Conservation (phyloP, 2,329 filamentous ascomycete species). For the Trichoderma koningiopsis region DNA sequence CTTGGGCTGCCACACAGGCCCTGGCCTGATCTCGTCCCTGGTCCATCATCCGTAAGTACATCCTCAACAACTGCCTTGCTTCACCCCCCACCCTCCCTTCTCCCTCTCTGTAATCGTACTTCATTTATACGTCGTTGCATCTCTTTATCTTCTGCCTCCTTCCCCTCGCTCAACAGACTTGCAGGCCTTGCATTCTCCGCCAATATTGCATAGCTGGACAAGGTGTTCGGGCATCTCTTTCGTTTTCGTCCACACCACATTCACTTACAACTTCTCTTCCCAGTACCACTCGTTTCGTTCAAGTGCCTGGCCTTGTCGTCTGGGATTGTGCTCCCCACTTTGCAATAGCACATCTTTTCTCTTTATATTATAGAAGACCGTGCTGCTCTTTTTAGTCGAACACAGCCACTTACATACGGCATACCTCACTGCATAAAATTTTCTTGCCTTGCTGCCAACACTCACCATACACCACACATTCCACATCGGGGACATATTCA, state of each 20-base stretch:
- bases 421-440: neutral
- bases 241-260: slow-evolving; percentile 21
- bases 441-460: neutral
- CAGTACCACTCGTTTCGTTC: slow-evolving; percentile 4
- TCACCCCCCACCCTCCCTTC: slow-evolving; percentile 15
- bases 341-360: neutral
- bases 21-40: slow-evolving; percentile 15
- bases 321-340: neutral
- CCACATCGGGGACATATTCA: neutral
- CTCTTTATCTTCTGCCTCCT: slow-evolving; percentile 21
- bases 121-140: slow-evolving; percentile 18
- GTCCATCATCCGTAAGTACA: slow-evolving; percentile 13
- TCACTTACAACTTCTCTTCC: slow-evolving; percentile 26
- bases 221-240: slow-evolving; percentile 19
- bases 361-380: slow-evolving; percentile 2
- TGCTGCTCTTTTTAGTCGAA: neutral
- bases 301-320: neutral
- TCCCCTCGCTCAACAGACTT: slow-evolving; percentile 6
- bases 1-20: slow-evolving; percentile 20
- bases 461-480: neutral
- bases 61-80: slow-evolving; percentile 19
- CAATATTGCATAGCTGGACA: slow-evolving; percentile 18
- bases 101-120: slow-evolving; percentile 13
- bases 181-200: slow-evolving; percentile 9
- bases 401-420: slow-evolving; percentile 2